Evolutionary conservation across 2,329 filamentous ascomycete species (phyloP).

Genomic region (Fusarium phyllophilum): DNA sequence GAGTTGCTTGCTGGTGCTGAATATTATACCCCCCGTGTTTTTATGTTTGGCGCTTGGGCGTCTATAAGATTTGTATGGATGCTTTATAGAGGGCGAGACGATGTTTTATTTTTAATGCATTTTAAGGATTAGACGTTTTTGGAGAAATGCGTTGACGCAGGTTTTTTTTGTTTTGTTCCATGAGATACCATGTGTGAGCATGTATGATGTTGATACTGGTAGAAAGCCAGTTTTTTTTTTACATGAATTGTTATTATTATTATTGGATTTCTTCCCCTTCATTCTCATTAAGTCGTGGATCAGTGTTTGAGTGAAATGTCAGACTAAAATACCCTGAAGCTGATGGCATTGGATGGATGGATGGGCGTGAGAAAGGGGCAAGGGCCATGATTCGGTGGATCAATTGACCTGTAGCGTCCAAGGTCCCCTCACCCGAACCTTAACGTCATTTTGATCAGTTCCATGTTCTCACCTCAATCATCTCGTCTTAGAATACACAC

Average conservation of each 20-base stretch:
- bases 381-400: slow-evolving; percentile 6
- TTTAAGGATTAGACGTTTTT: slow-evolving; percentile 21
- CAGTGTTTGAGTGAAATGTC: background rate
- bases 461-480: background rate
- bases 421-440: background rate
- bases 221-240: background rate
- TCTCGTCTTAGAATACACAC: background rate
- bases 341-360: background rate
- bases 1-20: slow-evolving; percentile 19
- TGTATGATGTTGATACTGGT: background rate
- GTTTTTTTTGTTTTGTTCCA: background rate
- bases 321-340: background rate
- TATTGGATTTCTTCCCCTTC: background rate
- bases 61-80: slow-evolving; percentile 24
- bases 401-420: background rate
- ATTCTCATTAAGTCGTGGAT: background rate
- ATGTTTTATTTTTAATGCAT: slow-evolving; percentile 4
- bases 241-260: background rate
- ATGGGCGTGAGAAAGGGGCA: background rate
- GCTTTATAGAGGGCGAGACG: slow-evolving; percentile 17
- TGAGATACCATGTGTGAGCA: slow-evolving; percentile 9
- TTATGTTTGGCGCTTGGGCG: slow-evolving; percentile 36
- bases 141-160: background rate
- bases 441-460: slow-evolving; percentile 6
- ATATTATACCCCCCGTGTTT: slow-evolving; percentile 43